Evolutionary conservation across 2,329 filamentous ascomycete genomes (phyloP).

Genomic region (Beauveria sp.): DNA sequence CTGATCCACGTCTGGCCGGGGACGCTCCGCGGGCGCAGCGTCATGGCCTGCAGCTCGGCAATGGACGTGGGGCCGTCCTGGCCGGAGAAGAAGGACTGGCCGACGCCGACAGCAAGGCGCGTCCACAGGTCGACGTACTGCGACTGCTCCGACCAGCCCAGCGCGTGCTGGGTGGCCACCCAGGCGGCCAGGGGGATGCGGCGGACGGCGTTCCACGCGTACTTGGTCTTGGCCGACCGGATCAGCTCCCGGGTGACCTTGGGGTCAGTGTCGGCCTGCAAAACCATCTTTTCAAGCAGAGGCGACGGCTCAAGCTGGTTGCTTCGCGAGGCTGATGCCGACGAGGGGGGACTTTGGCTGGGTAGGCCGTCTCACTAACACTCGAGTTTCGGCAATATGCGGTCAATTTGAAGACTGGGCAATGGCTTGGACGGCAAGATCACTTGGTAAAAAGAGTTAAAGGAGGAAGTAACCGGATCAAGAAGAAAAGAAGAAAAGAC

Average conservation of each 20-base stretch:
- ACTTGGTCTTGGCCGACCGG: not conserved
- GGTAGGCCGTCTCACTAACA: not conserved
- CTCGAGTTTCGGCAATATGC: not conserved
- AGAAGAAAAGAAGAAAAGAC: not conserved
- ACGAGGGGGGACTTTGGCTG: not conserved
- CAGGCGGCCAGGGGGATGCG: conserved; percentile 48
- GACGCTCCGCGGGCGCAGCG: conserved; percentile 55
- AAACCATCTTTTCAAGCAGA: not conserved
- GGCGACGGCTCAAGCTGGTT: not conserved
- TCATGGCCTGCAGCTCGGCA: conserved; percentile 54
- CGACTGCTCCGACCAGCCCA: conserved; percentile 61
- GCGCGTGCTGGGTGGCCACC: conserved; percentile 53
- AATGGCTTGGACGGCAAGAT: too few species aligned
- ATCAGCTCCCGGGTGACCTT: conserved; percentile 12
- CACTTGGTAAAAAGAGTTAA: too few species aligned
- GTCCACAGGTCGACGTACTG: conserved; percentile 74
- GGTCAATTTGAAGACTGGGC: too few species aligned
- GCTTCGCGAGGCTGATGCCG: not conserved
- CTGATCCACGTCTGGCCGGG: conserved; percentile 79
- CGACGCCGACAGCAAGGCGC: conserved; percentile 60
- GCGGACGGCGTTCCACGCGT: conserved; percentile 2
- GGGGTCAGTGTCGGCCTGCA: conserved; percentile 4
- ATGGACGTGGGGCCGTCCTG: conserved; percentile 42
- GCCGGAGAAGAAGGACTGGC: conserved; percentile 55
- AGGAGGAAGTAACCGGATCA: not conserved